phyloP scores from a whole-genome alignment of 1,284 basidiomycete species.

The Tylopilus sp. region DNA sequence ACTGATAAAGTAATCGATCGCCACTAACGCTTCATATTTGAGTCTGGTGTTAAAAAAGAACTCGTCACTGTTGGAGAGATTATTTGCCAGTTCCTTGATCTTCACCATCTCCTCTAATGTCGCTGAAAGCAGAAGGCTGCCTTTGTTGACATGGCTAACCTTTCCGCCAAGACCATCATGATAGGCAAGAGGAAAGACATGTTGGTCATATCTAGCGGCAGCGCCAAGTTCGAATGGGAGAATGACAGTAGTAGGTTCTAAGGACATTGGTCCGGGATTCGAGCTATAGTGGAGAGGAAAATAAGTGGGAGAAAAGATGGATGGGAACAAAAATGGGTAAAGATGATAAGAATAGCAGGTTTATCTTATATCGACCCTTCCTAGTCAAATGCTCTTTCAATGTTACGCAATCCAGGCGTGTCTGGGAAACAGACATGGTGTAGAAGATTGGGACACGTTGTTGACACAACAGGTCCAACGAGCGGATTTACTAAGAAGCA shows the following conservation, averaged over 20 bases:
- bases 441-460: too few relatives aligned
- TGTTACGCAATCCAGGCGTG: too few relatives aligned
- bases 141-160: slow-evolving; percentile 6
- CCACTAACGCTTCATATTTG: slow-evolving; percentile 4
- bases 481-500: too few relatives aligned
- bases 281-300: neutral
- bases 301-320: slow-evolving; percentile 7
- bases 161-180: accelerated
- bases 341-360: too few relatives aligned
- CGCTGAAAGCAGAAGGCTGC: slow-evolving; percentile 11
- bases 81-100: slow-evolving; percentile 1
- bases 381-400: too few relatives aligned
- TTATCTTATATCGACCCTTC: too few relatives aligned
- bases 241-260: neutral
- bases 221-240: slow-evolving; percentile 14
- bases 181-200: slow-evolving; percentile 15
- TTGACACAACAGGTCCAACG: too few relatives aligned
- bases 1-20: too few relatives aligned
- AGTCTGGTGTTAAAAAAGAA: slow-evolving; percentile 9
- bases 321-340: too few relatives aligned
- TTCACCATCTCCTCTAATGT: slow-evolving; percentile 15
- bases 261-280: slow-evolving; percentile 4
- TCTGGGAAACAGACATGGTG: too few relatives aligned
- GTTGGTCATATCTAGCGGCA: neutral
- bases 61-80: neutral